phyloP scores from a whole-genome alignment of 495 filamentous ascomycete species.

The Sordaria brevicollis region DNA sequence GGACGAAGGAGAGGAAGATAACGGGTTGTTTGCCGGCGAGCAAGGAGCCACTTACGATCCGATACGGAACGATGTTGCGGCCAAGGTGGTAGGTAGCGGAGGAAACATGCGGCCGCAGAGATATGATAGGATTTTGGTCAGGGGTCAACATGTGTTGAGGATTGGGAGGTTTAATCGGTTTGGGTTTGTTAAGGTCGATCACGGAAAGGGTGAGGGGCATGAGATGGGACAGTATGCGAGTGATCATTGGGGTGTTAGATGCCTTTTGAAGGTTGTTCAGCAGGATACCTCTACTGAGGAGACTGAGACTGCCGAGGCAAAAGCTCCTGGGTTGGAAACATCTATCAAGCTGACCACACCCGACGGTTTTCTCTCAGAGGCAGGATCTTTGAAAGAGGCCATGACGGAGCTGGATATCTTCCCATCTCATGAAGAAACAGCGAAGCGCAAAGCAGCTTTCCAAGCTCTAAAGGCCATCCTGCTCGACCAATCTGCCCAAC shows the following conservation, averaged over 20 bases:
- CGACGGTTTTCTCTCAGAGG: slow-evolving; percentile 2
- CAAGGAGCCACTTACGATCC: slow-evolving; percentile 50
- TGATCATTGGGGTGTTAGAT: slow-evolving; percentile 47
- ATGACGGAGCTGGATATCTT: slow-evolving; percentile 23
- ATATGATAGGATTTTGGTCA: slow-evolving; percentile 46
- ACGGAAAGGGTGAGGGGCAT: slow-evolving; percentile 1
- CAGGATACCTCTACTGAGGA: neutral
- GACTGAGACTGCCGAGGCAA: slow-evolving; percentile 1
- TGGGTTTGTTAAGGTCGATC: slow-evolving; percentile 23
- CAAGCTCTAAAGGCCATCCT: slow-evolving; percentile 33
- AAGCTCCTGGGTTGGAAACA: slow-evolving; percentile 9
- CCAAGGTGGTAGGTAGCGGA: slow-evolving; percentile 26
- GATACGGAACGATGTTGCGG: slow-evolving; percentile 36
- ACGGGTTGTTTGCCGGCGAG: slow-evolving; percentile 34
- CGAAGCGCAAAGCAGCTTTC: slow-evolving; percentile 31
- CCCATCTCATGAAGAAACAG: slow-evolving; percentile 31
- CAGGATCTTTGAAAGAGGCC: slow-evolving; percentile 14
- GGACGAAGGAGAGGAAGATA: slow-evolving; percentile 4
- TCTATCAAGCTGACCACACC: slow-evolving; percentile 14
- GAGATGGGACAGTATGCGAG: slow-evolving; percentile 30
- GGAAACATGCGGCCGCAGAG: slow-evolving; percentile 43
- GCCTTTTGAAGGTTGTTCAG: slow-evolving; percentile 22
- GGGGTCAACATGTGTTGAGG: slow-evolving; percentile 24
- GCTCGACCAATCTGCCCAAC: slow-evolving; percentile 5
- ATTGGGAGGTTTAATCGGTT: slow-evolving; percentile 36